Conservation (phyloP, 331 rosid genomes). For the Malus hybrid region DNA sequence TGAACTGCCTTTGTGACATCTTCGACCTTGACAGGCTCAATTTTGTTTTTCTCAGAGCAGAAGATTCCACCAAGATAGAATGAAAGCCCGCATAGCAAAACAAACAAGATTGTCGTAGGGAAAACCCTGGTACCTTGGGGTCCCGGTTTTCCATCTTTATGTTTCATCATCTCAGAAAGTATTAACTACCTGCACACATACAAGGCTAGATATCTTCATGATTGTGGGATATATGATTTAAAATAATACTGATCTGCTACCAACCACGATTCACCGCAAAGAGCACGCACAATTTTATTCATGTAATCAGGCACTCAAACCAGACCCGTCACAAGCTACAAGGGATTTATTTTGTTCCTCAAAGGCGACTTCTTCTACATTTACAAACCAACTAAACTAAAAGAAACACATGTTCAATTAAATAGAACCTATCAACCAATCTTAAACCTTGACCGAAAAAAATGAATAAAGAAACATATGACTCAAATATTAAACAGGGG, state of each 20-base stretch:
- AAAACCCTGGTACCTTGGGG: conserved; percentile 36
- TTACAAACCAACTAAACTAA: not conserved
- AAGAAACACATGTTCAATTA: not conserved
- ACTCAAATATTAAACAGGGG: not conserved
- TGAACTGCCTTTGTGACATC: conserved; percentile 28
- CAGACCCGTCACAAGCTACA: not conserved
- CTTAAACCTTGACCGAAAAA: not conserved
- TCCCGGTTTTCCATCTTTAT: conserved; percentile 84
- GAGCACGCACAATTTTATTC: not conserved
- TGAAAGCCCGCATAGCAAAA: conserved; percentile 64
- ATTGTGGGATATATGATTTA: not conserved
- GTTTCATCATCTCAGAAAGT: conserved; percentile 51
- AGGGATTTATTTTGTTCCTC: not conserved
- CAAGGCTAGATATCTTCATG: not conserved
- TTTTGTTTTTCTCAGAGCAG: conserved; percentile 35
- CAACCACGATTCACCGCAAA: not conserved
- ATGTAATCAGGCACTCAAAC: not conserved
- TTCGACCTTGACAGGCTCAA: conserved; percentile 21
- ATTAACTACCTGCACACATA: conserved; percentile 37
- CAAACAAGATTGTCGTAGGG: conserved; percentile 35
- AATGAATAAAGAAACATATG: too few relatives aligned
- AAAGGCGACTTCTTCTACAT: not conserved
- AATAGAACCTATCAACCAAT: not conserved
- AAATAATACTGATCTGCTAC: not conserved
- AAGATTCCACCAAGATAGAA: conserved; percentile 88